Base-by-base conservation (phyloP, 225 moss, liverwort and hornwort species). In the Physcomitrellopsis africana region DNA sequence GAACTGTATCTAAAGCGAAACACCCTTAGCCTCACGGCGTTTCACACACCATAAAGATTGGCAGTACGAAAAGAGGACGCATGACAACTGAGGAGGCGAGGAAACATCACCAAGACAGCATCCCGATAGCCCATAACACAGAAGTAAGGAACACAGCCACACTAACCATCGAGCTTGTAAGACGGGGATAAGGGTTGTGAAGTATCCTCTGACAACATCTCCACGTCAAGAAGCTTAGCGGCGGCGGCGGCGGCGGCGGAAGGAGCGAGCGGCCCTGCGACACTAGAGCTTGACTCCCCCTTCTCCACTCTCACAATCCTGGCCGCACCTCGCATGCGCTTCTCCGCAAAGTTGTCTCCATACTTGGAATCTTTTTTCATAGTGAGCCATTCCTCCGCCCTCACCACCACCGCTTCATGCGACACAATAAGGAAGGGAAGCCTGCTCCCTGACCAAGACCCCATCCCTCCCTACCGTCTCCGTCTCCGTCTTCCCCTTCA, bases 381-480 rank as follows among this genome's bases (percentile, higher is more conserved):
- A 14, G 81, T 85, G 61, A 89, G 73, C 85, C 85, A 86, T 70
- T 89, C 88, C 71, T 89, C 88, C 42, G 88, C 88, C 49, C 85
- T 60, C 47, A 89, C 88, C 67, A 89, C 88, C 42, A 89, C 88
- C 48, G 88, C 88, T 68, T 89, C 88, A 22, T 89, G 88, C 0
- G 85, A 85, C 3, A 89, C 88, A 10, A 89, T 83, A 15, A 89
- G 83, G 44, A 86, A 85, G 14, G 88, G 88, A 57, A 89, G 74
- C 67, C 81, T 73, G 66, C 66, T 82, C 43, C 80, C 55, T 18
- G 75, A 67, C 66, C 78, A 47, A 44, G 72, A 72, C 69, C 80
- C 85, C 87, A 87, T 88, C 61, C 22, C 29, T 9, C 23, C 11
- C 45, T 26, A 12, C 19, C 43, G 23, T 1, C 19, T 3, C 44